These are phyloP conservation scores for Boletellus sp. DNA, from an alignment of 768 basidiomycete species.

Conservation along the genomic window DNA sequence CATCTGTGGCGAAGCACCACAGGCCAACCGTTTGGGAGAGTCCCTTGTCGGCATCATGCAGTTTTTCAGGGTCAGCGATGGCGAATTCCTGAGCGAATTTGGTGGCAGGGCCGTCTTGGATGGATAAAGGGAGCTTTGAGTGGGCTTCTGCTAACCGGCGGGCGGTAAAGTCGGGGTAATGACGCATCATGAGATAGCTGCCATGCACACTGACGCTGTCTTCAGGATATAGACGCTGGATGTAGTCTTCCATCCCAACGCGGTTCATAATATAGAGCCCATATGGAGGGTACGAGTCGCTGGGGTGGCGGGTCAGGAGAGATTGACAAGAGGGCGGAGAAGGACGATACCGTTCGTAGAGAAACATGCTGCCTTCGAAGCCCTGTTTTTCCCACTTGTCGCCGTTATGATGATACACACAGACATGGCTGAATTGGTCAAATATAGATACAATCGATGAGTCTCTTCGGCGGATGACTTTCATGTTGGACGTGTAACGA, in stretches of 20 bases:
- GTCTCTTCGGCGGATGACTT: slow-evolving; percentile 73
- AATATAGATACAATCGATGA: slow-evolving; percentile 76
- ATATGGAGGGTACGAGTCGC: slow-evolving; percentile 75
- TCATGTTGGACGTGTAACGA: slow-evolving; percentile 74
- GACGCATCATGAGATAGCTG: slow-evolving; percentile 68
- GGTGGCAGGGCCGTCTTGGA: slow-evolving; percentile 32
- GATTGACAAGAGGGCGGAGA: neutral
- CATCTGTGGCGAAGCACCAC: slow-evolving; percentile 71
- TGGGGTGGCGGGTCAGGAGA: slow-evolving; percentile 25
- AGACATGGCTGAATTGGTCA: slow-evolving; percentile 86
- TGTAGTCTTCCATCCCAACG: slow-evolving; percentile 74
- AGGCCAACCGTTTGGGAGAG: slow-evolving; percentile 58
- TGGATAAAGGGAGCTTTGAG: slow-evolving; percentile 19
- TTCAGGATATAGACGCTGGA: slow-evolving; percentile 71
- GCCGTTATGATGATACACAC: slow-evolving; percentile 72
- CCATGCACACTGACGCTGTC: slow-evolving; percentile 62
- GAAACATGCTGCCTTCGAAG: slow-evolving; percentile 85
- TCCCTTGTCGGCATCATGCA: slow-evolving; percentile 52
- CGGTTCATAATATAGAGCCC: slow-evolving; percentile 85
- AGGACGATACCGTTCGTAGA: slow-evolving; percentile 66
- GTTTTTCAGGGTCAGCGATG: slow-evolving; percentile 39
- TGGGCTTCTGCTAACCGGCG: slow-evolving; percentile 40
- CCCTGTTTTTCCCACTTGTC: slow-evolving; percentile 81
- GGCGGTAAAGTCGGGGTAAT: slow-evolving; percentile 64
- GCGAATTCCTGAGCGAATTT: slow-evolving; percentile 52